A percentile compares a stretch with the other conserved stretches of the same genome.
Evolutionary conservation across 2,329 filamentous ascomycete genomes (phyloP).

Genomic region (Lasiodiplodia hormozganensis): DNA sequence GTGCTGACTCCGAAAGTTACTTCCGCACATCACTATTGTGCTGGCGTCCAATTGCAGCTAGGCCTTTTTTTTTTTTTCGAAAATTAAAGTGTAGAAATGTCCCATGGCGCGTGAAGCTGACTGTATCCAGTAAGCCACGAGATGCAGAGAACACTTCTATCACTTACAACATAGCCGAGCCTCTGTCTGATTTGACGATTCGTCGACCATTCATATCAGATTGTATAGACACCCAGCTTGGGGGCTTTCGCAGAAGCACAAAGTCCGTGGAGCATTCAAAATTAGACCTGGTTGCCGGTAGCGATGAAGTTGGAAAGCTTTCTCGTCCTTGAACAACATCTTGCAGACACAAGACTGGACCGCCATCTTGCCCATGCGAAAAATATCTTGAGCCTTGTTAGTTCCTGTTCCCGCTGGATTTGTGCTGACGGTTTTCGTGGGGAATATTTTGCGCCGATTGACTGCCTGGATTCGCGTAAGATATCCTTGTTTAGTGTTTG

Average conservation of each 20-base stretch:
- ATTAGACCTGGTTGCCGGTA: not conserved
- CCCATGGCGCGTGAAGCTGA: not conserved
- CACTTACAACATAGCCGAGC: not conserved
- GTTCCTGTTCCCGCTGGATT: not conserved
- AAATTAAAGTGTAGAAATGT: not conserved
- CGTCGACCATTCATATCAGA: too few relatives aligned
- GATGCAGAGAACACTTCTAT: not conserved
- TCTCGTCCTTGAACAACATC: not conserved
- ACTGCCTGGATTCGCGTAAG: not conserved
- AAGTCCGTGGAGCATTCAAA: not conserved
- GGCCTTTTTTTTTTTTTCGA: too few relatives aligned
- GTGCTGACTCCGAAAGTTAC: not conserved
- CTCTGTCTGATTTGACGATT: not conserved
- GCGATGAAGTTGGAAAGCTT: not conserved
- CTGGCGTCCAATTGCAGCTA: not conserved
- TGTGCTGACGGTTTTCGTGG: not conserved
- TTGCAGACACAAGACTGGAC: not conserved
- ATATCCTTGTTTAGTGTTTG: not conserved
- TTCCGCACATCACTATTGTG: not conserved
- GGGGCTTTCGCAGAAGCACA: not conserved
- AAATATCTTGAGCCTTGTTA: not conserved
- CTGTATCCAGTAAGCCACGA: not conserved
- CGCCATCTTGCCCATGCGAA: not conserved
- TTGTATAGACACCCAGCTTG: too few relatives aligned
- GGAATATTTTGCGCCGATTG: not conserved